Conservation (phyloP, 2,329 filamentous ascomycete species). For the Hortaea sp. region DNA sequence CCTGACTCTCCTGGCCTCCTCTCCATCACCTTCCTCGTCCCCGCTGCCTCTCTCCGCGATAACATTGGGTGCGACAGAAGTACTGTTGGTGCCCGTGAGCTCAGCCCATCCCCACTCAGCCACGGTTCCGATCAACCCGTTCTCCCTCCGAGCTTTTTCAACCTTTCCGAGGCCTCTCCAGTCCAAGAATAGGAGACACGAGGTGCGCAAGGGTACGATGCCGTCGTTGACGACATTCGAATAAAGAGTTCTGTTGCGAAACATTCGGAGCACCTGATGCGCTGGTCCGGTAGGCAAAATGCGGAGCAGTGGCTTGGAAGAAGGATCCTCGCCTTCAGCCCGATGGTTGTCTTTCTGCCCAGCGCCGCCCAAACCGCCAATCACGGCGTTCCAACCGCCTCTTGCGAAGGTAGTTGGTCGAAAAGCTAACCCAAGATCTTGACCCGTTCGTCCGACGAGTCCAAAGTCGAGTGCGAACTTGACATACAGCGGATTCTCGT, state of each 20-base stretch:
- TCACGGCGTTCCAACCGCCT: slow-evolving; percentile 80
- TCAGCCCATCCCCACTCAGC: slow-evolving; percentile 94
- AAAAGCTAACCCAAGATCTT: slow-evolving; percentile 93
- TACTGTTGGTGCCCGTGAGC: slow-evolving; percentile 62
- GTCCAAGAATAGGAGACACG: slow-evolving; percentile 90
- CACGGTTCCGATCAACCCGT: slow-evolving; percentile 82
- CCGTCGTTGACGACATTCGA: slow-evolving; percentile 97
- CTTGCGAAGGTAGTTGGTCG: slow-evolving; percentile 74
- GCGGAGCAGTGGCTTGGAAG: slow-evolving; percentile 77
- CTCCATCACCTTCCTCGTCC: slow-evolving; percentile 17
- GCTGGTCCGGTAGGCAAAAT: slow-evolving; percentile 88
- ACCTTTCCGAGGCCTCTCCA: slow-evolving; percentile 91
- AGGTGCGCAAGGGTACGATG: slow-evolving; percentile 89
- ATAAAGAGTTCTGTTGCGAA: slow-evolving; percentile 83
- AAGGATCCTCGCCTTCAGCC: slow-evolving; percentile 52
- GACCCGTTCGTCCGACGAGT: slow-evolving; percentile 86
- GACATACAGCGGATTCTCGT: slow-evolving; percentile 95
- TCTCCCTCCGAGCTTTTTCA: slow-evolving; percentile 86
- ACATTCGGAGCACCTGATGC: slow-evolving; percentile 75
- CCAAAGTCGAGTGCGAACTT: slow-evolving; percentile 96
- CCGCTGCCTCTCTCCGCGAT: slow-evolving; percentile 12
- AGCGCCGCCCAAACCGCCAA: slow-evolving; percentile 67
- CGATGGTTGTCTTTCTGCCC: slow-evolving; percentile 40
- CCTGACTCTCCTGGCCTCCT: slow-evolving; percentile 5
- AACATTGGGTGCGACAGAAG: slow-evolving; percentile 33